These are phyloP conservation scores for Dictyostelium citrinum DNA, from an alignment of 78 protist species.

Conservation along the genomic window DNA sequence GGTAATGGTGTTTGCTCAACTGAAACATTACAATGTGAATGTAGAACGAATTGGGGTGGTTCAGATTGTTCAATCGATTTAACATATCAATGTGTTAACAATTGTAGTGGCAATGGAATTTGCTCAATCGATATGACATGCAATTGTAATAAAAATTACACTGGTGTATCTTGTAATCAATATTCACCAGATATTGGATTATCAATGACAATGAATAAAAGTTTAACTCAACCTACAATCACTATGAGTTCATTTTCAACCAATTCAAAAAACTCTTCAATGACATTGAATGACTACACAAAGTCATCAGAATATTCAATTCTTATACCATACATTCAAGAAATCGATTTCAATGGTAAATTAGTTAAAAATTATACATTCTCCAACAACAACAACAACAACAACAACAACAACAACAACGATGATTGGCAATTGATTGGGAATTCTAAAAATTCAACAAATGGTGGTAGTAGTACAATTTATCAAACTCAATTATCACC, in stretches of 20 bases:
- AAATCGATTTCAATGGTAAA: neutral
- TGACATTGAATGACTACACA: neutral
- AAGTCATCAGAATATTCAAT: neutral
- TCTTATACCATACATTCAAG: neutral
- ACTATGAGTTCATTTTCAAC: neutral
- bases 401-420: neutral
- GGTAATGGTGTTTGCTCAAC: conserved; percentile 93
- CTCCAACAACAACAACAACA: neutral
- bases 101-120: conserved; percentile 9
- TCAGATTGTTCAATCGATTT: conserved; percentile 20
- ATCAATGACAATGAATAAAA: conserved; percentile 2
- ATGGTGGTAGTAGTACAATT: neutral
- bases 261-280: neutral
- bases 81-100: neutral
- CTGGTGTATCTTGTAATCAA: conserved; percentile 4
- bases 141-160: neutral
- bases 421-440: neutral
- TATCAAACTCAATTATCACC: neutral
- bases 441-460: neutral
- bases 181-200: neutral
- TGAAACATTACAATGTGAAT: conserved; percentile 86
- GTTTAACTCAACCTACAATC: neutral
- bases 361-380: neutral
- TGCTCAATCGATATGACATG: conserved; percentile 1
- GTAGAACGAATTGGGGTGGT: neutral